phyloP scores from a whole-genome alignment of 176 grass and related monocot genomes.

The Aegilops longissima region DNA sequence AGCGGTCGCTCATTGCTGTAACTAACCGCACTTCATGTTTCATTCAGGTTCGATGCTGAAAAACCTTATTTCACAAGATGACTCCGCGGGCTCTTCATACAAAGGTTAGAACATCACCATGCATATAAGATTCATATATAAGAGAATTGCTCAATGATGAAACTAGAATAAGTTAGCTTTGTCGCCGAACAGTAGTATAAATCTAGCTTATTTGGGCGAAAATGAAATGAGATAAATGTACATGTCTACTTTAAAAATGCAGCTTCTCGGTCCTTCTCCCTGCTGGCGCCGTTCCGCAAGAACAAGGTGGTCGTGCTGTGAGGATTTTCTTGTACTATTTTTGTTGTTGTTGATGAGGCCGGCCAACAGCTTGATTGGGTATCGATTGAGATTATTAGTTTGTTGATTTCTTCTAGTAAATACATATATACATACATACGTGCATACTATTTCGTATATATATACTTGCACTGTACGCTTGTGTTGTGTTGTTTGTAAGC shows the following conservation, averaged over 20 bases:
- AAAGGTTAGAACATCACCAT: slow-evolving; percentile 38
- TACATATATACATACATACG: background rate
- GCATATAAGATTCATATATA: no score
- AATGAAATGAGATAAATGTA: background rate
- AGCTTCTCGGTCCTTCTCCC: slow-evolving; percentile 65
- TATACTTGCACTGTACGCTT: background rate
- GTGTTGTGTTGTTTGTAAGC: background rate
- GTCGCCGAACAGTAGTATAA: background rate
- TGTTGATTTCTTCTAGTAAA: background rate
- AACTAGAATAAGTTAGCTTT: background rate
- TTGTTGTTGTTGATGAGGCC: slow-evolving; percentile 6
- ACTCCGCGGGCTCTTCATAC: slow-evolving; percentile 31
- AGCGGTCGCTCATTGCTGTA: background rate
- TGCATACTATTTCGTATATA: background rate
- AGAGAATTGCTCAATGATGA: background rate
- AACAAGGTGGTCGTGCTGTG: slow-evolving; percentile 44
- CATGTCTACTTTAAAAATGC: slow-evolving; percentile 1
- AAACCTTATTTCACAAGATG: slow-evolving; percentile 62
- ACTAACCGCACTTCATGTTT: slow-evolving; percentile 34
- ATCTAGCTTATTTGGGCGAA: background rate
- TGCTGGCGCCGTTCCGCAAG: slow-evolving; percentile 67
- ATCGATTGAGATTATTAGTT: background rate
- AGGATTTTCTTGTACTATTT: slow-evolving; percentile 1
- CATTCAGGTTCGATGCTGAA: slow-evolving; percentile 65
- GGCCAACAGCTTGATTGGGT: background rate